Conservation (phyloP, 179 eudicot genomes). For the Beta corolliflora region DNA sequence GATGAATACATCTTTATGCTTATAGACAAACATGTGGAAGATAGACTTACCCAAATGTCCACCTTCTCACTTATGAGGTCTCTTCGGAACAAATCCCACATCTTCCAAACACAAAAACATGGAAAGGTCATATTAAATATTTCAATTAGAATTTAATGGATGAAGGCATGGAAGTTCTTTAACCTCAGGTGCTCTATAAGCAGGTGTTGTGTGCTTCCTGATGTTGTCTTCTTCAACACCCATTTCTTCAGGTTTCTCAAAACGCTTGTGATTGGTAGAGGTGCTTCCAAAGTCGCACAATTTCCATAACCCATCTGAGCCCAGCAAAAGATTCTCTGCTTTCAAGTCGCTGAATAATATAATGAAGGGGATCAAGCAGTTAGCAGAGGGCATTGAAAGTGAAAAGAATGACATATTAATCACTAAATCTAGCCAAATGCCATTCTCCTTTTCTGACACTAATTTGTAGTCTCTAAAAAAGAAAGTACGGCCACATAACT, state of each 20-base stretch:
- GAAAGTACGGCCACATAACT: not conserved
- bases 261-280: constrained; percentile 91
- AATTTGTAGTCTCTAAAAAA: not conserved
- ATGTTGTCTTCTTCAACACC: constrained; percentile 98
- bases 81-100: constrained; percentile 92
- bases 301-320: constrained; percentile 93
- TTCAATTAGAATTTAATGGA: not conserved
- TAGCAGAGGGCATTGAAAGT: not conserved
- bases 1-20: not conserved
- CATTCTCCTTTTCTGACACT: not conserved
- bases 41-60: constrained; percentile 91
- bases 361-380: constrained; percentile 10
- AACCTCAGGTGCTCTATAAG: constrained; percentile 99
- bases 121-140: constrained; percentile 31
- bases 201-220: constrained; percentile 98
- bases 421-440: not conserved
- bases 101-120: constrained; percentile 54
- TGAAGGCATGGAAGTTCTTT: constrained; percentile 24
- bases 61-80: constrained; percentile 95
- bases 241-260: constrained; percentile 98
- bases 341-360: constrained; percentile 75
- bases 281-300: constrained; percentile 97
- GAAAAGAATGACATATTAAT: not conserved
- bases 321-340: constrained; percentile 91
- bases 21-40: not conserved